Percentiles rank a stretch among this genome's conserved stretches.
Conservation (phyloP, 331 rosid species). For the Stylosanthes scabra region DNA sequence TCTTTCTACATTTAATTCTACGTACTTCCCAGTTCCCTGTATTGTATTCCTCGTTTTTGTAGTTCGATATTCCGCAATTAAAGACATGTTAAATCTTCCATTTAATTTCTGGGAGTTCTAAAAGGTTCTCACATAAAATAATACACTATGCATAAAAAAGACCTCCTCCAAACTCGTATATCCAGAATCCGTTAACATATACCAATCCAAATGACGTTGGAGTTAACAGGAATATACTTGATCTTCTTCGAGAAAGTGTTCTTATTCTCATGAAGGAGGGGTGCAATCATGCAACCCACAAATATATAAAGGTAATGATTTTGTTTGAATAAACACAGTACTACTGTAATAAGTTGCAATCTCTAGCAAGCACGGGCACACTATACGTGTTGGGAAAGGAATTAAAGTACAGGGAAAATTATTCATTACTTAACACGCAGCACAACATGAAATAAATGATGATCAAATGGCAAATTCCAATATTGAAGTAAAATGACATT, state of each 20-base stretch:
- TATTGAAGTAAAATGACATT: conserved; percentile 32
- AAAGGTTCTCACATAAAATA: not conserved
- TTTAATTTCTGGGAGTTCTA: not conserved
- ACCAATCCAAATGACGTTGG: not conserved
- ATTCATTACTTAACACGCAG: conserved; percentile 26
- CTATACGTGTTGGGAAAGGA: not conserved
- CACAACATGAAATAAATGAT: conserved; percentile 14
- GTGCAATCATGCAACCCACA: conserved; percentile 8
- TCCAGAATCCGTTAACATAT: not conserved
- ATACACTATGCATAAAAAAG: not conserved
- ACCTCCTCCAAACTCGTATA: not conserved
- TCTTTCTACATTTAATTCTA: too few species aligned
- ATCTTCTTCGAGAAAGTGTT: conserved; percentile 12
- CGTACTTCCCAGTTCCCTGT: too few species aligned
- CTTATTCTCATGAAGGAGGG: not conserved
- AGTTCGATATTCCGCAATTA: not conserved
- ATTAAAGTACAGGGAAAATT: not conserved
- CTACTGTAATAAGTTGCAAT: not conserved
- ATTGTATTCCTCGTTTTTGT: not conserved
- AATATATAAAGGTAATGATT: not conserved
- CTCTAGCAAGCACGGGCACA: conserved; percentile 8
- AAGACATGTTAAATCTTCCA: not conserved
- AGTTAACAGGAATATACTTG: conserved; percentile 10
- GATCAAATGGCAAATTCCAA: conserved; percentile 26
- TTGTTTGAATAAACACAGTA: not conserved